Evolutionary conservation across 2,329 filamentous ascomycete genomes (phyloP).

Genomic region (Diaporthe amygdali): DNA sequence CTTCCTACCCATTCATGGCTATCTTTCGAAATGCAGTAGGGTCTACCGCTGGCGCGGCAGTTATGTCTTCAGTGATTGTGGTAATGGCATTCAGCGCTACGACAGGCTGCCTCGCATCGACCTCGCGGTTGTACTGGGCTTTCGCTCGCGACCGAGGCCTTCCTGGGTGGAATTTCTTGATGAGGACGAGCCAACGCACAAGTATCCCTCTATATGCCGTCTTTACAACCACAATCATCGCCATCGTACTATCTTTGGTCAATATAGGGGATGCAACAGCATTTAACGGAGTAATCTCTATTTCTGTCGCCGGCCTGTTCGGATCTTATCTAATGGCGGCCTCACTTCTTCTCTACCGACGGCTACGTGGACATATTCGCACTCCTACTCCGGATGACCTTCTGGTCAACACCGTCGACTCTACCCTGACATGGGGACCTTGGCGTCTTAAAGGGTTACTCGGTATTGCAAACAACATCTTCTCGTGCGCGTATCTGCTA

Average conservation of each 20-base stretch:
- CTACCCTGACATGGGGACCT: constrained; percentile 52
- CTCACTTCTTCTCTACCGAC: constrained; percentile 45
- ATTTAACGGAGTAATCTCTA: constrained; percentile 50
- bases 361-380: constrained; percentile 25
- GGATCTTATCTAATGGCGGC: constrained; percentile 47
- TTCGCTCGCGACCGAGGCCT: constrained; percentile 32
- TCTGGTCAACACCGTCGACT: constrained; percentile 2
- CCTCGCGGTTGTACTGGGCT: constrained; percentile 34
- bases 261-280: constrained; percentile 36
- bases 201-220: constrained; percentile 31
- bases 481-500: constrained; percentile 57
- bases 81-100: constrained; percentile 27
- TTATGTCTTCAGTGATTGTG: constrained; percentile 31
- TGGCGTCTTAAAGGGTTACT: constrained; percentile 57
- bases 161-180: constrained; percentile 23
- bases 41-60: constrained; percentile 27
- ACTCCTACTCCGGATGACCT: not conserved
- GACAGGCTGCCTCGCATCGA: constrained; percentile 30
- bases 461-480: constrained; percentile 59
- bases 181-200: not conserved
- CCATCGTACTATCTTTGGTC: constrained; percentile 33
- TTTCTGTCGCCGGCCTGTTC: constrained; percentile 48
- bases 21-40: constrained; percentile 30
- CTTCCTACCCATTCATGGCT: constrained; percentile 35
- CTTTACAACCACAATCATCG: constrained; percentile 26